Evolutionary conservation across 1,139 yeast species (phyloP).

Genomic region (Hanseniaspora sp.): DNA sequence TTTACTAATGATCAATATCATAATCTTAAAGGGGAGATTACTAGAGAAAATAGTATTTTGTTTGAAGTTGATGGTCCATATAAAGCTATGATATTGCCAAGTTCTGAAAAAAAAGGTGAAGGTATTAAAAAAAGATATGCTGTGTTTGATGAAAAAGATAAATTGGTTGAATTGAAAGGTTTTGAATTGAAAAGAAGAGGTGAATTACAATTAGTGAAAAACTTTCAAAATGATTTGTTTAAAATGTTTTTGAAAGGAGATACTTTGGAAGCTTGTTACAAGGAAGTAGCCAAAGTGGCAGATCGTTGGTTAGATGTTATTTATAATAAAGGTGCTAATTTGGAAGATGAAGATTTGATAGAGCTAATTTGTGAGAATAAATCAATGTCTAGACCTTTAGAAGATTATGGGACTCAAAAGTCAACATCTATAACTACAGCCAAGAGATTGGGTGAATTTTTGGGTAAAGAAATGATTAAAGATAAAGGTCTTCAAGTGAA

Average conservation of each 20-base stretch:
- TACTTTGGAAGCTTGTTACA: slow-evolving; percentile 67
- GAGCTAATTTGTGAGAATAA: slow-evolving; percentile 93
- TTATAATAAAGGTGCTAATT: slow-evolving; percentile 72
- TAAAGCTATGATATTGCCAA: slow-evolving; percentile 92
- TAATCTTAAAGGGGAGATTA: slow-evolving; percentile 59
- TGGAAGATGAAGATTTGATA: slow-evolving; percentile 89
- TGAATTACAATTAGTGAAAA: slow-evolving; percentile 82
- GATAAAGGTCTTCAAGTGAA: slow-evolving; percentile 95
- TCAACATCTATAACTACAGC: slow-evolving; percentile 96
- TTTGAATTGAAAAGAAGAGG: slow-evolving; percentile 96
- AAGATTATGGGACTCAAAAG: slow-evolving; percentile 81
- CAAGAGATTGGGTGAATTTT: slow-evolving; percentile 77
- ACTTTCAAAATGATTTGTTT: slow-evolving; percentile 90
- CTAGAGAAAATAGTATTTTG: slow-evolving; percentile 82
- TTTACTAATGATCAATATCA: slow-evolving; percentile 95
- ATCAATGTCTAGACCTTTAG: slow-evolving; percentile 85
- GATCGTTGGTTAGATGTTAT: slow-evolving; percentile 92
- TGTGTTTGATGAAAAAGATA: slow-evolving; percentile 88
- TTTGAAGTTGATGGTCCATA: slow-evolving; percentile 99
- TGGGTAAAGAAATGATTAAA: slow-evolving; percentile 95
- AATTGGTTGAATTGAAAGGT: slow-evolving; percentile 90
- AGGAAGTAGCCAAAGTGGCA: slow-evolving; percentile 83
- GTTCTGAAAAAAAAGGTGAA: slow-evolving; percentile 95
- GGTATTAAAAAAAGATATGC: slow-evolving; percentile 95
- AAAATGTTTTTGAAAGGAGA: slow-evolving; percentile 80